Evolutionary conservation across 805 yeast genomes (phyloP).

Genomic region (Candida stauntonica): DNA sequence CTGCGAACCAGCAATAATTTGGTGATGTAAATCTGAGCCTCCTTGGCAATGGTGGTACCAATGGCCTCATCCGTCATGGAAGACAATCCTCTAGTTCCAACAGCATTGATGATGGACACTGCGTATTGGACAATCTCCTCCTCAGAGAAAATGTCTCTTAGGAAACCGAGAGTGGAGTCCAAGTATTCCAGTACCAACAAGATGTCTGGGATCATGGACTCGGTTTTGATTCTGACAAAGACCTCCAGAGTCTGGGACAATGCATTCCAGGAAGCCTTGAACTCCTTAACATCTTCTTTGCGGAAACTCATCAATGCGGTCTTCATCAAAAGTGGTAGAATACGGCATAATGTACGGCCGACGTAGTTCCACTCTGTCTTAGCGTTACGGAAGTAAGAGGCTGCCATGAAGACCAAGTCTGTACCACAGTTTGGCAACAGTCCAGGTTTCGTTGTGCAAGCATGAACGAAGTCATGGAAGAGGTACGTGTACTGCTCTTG

Average conservation of each 20-base stretch:
- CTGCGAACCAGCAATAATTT: constrained; percentile 61
- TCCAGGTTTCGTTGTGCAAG: constrained; percentile 20
- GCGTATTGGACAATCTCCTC: constrained; percentile 38
- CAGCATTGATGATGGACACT: constrained; percentile 44
- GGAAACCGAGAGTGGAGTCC: constrained; percentile 47
- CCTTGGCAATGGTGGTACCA: constrained; percentile 23
- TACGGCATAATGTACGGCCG: constrained; percentile 61
- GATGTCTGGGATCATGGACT: constrained; percentile 55
- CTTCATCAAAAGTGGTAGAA: constrained; percentile 47
- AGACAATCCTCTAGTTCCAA: constrained; percentile 50
- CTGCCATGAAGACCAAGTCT: constrained; percentile 41
- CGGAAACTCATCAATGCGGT: constrained; percentile 31
- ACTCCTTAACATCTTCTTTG: constrained; percentile 19
- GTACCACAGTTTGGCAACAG: constrained; percentile 49
- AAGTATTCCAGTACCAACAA: constrained; percentile 54
- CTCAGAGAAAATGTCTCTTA: constrained; percentile 37
- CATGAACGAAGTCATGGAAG: constrained; percentile 45
- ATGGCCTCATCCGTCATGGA: constrained; percentile 29
- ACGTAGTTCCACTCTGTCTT: constrained; percentile 55
- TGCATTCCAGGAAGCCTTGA: constrained; percentile 26
- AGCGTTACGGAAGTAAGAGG: constrained; percentile 44
- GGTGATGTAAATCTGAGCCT: constrained; percentile 50
- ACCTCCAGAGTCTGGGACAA: constrained; percentile 32
- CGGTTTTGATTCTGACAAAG: constrained; percentile 46
- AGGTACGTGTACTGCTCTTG: constrained; percentile 58